Percentiles rank a stretch among this genome's conserved stretches.
Conservation (phyloP, 2,329 filamentous ascomycete species). For the Lasiodiplodia sp. region DNA sequence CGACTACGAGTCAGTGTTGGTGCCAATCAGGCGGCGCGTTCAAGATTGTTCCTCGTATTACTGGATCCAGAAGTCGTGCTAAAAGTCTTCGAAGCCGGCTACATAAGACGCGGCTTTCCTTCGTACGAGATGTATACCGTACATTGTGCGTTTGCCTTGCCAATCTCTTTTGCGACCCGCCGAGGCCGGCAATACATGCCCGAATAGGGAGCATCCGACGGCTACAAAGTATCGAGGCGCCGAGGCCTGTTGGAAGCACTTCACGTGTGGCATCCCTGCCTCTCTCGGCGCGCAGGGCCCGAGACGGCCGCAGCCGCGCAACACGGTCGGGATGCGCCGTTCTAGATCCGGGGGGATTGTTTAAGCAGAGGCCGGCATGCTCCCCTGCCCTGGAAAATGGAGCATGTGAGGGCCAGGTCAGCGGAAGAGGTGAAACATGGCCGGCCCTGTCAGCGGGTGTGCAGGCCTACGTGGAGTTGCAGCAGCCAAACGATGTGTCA, state of each 20-base stretch:
- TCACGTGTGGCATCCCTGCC: conserved; percentile 20
- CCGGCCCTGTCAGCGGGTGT: background rate
- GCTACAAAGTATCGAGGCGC: background rate
- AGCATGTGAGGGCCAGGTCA: conserved; percentile 11
- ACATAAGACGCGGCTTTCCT: too few relatives aligned
- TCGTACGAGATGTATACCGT: too few relatives aligned
- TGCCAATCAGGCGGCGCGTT: background rate
- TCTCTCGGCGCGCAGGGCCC: conserved; percentile 11
- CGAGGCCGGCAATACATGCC: background rate
- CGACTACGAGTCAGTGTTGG: background rate
- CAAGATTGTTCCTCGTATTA: background rate
- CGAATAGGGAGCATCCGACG: background rate
- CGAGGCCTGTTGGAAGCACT: conserved; percentile 2
- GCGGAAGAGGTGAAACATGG: conserved; percentile 12
- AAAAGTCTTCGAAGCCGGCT: too few relatives aligned
- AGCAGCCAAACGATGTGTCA: conserved; percentile 19
- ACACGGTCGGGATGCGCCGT: background rate
- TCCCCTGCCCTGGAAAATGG: background rate
- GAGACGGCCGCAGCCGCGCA: conserved; percentile 22
- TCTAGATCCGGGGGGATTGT: conserved; percentile 16
- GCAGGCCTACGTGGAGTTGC: conserved; percentile 11
- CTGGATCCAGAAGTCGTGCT: background rate
- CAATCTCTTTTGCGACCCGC: too few relatives aligned
- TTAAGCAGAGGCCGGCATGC: background rate
- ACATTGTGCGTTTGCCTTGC: too few relatives aligned